These are phyloP conservation scores for Septoria petroselini DNA, from an alignment of 2,329 filamentous ascomycete genomes.

Conservation along the genomic window DNA sequence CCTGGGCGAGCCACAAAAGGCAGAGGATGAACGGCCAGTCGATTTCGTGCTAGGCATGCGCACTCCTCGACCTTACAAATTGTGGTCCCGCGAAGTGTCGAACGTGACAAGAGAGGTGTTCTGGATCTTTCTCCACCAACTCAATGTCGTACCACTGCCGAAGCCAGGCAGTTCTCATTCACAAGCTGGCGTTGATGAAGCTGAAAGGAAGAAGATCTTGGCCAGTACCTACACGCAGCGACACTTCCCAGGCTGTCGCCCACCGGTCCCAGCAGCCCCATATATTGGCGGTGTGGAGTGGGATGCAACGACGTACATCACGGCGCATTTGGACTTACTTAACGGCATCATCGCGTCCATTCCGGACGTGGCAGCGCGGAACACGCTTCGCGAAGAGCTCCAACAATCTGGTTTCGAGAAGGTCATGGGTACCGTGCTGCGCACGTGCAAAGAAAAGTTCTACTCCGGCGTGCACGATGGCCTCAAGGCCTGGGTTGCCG, in stretches of 20 bases:
- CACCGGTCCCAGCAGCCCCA: slow-evolving; percentile 87
- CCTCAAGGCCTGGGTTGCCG: slow-evolving; percentile 83
- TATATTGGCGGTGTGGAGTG: slow-evolving; percentile 97
- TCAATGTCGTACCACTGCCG: slow-evolving; percentile 77
- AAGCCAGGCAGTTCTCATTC: slow-evolving; percentile 29
- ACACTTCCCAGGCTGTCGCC: slow-evolving; percentile 80
- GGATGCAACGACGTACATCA: slow-evolving; percentile 96
- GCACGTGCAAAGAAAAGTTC: slow-evolving; percentile 96
- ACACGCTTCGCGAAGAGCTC: slow-evolving; percentile 72
- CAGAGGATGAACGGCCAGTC: slow-evolving; percentile 71
- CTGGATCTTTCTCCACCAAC: slow-evolving; percentile 95
- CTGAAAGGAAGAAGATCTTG: slow-evolving; percentile 25
- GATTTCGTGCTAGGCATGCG: slow-evolving; percentile 89
- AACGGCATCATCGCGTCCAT: slow-evolving; percentile 86
- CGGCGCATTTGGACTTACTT: slow-evolving; percentile 85
- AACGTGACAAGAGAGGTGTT: slow-evolving; percentile 98
- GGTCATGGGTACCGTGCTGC: slow-evolving; percentile 76
- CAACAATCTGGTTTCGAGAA: slow-evolving; percentile 87
- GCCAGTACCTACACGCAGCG: slow-evolving; percentile 53
- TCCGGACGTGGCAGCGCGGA: slow-evolving; percentile 66
- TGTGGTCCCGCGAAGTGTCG: slow-evolving; percentile 90
- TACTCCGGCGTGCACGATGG: slow-evolving; percentile 89
- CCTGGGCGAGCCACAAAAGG: slow-evolving; percentile 75
- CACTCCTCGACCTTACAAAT: slow-evolving; percentile 78
- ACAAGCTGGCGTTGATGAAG: slow-evolving; percentile 22